Conservation (phyloP, 148 eudicot genomes). For the Rheum nobile region DNA sequence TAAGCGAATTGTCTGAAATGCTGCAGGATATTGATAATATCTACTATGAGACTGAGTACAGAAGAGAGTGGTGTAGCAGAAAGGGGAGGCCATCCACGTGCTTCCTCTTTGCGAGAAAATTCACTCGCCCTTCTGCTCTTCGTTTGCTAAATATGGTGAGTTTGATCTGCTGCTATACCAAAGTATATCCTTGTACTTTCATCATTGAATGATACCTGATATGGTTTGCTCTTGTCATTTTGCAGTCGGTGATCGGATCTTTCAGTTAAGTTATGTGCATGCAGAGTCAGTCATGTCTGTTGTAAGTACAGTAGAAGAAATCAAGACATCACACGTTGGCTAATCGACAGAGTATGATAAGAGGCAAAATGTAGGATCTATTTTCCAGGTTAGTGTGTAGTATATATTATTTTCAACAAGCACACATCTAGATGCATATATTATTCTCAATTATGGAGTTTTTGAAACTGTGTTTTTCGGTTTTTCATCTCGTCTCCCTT, state of each 20-base stretch:
- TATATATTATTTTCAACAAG: neutral
- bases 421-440: no score
- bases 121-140: constrained; percentile 75
- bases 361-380: neutral
- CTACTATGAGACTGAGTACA: constrained; percentile 66
- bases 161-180: neutral
- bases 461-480: no score
- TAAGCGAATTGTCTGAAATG: neutral
- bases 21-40: constrained; percentile 69
- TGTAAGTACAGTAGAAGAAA: neutral
- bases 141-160: constrained; percentile 65
- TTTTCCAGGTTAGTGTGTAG: neutral
- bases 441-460: no score
- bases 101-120: constrained; percentile 91
- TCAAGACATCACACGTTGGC: neutral
- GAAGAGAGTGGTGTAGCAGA: constrained; percentile 91
- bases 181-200: neutral
- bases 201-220: neutral
- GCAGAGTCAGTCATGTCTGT: neutral
- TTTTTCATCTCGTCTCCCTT: no score
- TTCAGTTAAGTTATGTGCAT: neutral
- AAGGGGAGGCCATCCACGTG: constrained; percentile 72
- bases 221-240: neutral
- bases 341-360: neutral
- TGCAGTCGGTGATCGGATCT: constrained; percentile 1